phyloP scores from a whole-genome alignment of 192 early-diverging fungal species.

The Gamsiella multidivaricata region DNA sequence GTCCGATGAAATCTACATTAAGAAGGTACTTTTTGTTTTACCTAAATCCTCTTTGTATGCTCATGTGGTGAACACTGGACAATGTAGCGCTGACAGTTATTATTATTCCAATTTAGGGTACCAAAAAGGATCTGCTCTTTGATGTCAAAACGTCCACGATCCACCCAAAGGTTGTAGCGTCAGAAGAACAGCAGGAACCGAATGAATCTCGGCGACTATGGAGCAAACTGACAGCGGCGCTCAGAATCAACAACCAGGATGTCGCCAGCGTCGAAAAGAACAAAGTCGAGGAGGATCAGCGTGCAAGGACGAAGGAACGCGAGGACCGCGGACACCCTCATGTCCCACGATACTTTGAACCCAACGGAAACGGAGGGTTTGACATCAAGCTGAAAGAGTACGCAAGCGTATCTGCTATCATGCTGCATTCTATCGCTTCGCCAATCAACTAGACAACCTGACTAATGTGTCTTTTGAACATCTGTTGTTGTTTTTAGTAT shows the following conservation, averaged over 20 bases:
- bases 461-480: background rate
- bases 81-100: no score
- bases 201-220: conserved; percentile 88
- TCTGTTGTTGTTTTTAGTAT: conserved; percentile 21
- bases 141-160: conserved; percentile 75
- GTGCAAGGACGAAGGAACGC: conserved; percentile 64
- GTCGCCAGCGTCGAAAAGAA: conserved; percentile 76
- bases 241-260: conserved; percentile 72
- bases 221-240: conserved; percentile 78
- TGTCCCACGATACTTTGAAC: conserved; percentile 73
- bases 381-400: conserved; percentile 59
- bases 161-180: conserved; percentile 75
- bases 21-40: conserved; percentile 35
- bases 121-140: conserved; percentile 73
- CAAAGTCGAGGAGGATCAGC: conserved; percentile 80
- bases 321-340: conserved; percentile 65
- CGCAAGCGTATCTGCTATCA: background rate
- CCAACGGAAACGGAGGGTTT: conserved; percentile 44
- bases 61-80: no score
- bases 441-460: background rate
- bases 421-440: background rate
- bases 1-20: conserved; percentile 78
- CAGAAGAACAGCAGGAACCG: conserved; percentile 76
- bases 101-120: conserved; percentile 39
- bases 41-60: no score